These are phyloP conservation scores for Aspergillus funiculosus DNA, from an alignment of 495 filamentous ascomycete species.

Conservation along the genomic window DNA sequence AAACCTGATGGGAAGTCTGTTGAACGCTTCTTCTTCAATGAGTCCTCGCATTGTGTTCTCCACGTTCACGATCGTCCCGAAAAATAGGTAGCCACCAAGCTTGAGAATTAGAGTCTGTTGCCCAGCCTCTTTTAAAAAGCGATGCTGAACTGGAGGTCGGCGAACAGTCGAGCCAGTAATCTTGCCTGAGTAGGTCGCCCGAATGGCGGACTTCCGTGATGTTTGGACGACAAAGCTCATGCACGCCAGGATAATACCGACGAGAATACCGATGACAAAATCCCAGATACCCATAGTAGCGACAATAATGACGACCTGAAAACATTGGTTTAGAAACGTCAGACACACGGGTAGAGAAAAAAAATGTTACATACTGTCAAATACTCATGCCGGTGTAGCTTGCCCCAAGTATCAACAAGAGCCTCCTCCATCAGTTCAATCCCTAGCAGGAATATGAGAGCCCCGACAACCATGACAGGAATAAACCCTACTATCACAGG, in stretches of 20 bases:
- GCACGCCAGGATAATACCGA: conserved; percentile 88
- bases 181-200: conserved; percentile 78
- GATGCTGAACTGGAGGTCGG: conserved; percentile 80
- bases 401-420: conserved; percentile 79
- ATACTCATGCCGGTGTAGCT: conserved; percentile 79
- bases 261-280: conserved; percentile 87
- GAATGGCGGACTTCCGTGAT: conserved; percentile 78
- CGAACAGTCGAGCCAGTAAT: conserved; percentile 87
- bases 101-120: conserved; percentile 85
- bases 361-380: conserved; percentile 55
- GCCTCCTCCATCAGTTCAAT: conserved; percentile 87
- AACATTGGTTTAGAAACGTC: conserved; percentile 20
- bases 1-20: conserved; percentile 71
- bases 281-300: conserved; percentile 94
- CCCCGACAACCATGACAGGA: conserved; percentile 93
- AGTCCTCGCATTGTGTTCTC: conserved; percentile 78
- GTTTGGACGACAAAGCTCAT: conserved; percentile 86
- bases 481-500: conserved; percentile 88
- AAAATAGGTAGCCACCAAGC: conserved; percentile 88
- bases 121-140: conserved; percentile 78
- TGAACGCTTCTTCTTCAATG: conserved; percentile 76
- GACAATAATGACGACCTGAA: conserved; percentile 82
- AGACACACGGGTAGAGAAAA: background rate
- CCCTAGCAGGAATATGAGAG: conserved; percentile 87
- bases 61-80: conserved; percentile 91